Evolutionary conservation across 495 filamentous ascomycete genomes (phyloP).

Genomic region (Penicillium subrubescens): DNA sequence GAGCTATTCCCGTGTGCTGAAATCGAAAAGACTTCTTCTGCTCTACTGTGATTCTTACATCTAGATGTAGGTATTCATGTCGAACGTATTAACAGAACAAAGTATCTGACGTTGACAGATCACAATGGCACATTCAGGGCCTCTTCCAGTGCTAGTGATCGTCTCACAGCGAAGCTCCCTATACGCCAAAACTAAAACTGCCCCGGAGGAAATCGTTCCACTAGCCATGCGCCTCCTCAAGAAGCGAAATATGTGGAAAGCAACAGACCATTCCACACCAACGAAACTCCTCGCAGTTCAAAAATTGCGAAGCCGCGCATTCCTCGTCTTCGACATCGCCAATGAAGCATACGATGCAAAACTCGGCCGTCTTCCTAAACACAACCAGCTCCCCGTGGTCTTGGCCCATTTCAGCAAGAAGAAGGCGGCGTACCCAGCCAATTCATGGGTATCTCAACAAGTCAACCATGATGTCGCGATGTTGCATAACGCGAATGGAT

Average conservation of each 20-base stretch:
- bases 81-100: neutral
- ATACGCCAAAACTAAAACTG: slow-evolving; percentile 19
- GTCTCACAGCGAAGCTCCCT: slow-evolving; percentile 29
- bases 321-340: slow-evolving; percentile 32
- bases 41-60: neutral
- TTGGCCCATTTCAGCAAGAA: slow-evolving; percentile 33
- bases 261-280: neutral
- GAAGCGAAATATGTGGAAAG: slow-evolving; percentile 7
- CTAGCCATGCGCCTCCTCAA: slow-evolving; percentile 23
- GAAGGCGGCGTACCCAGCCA: slow-evolving; percentile 26
- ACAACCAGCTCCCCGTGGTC: slow-evolving; percentile 30
- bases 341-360: slow-evolving; percentile 25
- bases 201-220: slow-evolving; percentile 23
- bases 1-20: neutral
- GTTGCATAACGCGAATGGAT: slow-evolving; percentile 32
- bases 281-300: slow-evolving; percentile 28
- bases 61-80: neutral
- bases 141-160: slow-evolving; percentile 28
- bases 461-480: slow-evolving; percentile 33
- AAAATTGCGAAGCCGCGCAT: slow-evolving; percentile 28
- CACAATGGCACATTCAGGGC: slow-evolving; percentile 16
- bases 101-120: slow-evolving; percentile 5
- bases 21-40: neutral
- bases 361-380: slow-evolving; percentile 31
- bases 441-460: slow-evolving; percentile 22